Evolutionary conservation across 176 grass and related monocot genomes (phyloP).

Genomic region (Juncus effusus): DNA sequence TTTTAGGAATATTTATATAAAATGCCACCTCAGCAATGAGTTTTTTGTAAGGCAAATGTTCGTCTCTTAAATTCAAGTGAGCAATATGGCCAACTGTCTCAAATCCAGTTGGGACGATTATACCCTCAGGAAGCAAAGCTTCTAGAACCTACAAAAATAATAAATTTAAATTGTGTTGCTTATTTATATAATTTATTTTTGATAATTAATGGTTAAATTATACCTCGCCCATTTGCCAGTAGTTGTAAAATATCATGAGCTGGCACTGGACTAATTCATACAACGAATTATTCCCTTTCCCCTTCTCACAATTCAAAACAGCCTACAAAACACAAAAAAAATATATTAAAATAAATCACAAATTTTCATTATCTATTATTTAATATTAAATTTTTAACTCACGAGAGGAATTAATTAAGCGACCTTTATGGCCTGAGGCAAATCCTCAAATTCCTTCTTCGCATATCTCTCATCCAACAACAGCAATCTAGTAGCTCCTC

Average conservation of each 20-base stretch:
- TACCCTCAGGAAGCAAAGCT: constrained; percentile 67
- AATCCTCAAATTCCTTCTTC: constrained; percentile 35
- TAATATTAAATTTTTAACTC: constrained; percentile 1
- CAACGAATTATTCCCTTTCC: constrained; percentile 34
- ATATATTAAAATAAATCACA: neutral
- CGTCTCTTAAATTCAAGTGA: constrained; percentile 79
- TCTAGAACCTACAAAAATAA: constrained; percentile 57
- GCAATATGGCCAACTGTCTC: constrained; percentile 87
- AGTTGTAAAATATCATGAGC: constrained; percentile 73
- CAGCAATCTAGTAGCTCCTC: constrained; percentile 55
- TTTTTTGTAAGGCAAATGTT: constrained; percentile 78
- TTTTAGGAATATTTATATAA: constrained; percentile 1
- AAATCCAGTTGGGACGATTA: constrained; percentile 75
- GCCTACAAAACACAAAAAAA: constrained; percentile 34
- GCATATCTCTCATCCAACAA: constrained; percentile 71
- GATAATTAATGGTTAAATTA: constrained; percentile 25
- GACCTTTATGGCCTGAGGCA: constrained; percentile 81
- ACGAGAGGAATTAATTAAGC: constrained; percentile 23
- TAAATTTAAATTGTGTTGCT: constrained; percentile 1
- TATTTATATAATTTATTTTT: constrained; percentile 6
- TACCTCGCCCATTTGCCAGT: constrained; percentile 95
- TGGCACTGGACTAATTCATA: constrained; percentile 74
- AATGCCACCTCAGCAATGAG: constrained; percentile 68
- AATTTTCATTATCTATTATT: neutral
- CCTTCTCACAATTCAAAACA: constrained; percentile 44